Conservation (phyloP, 139 green algal species). For the Spirogloea muscicola region DNA sequence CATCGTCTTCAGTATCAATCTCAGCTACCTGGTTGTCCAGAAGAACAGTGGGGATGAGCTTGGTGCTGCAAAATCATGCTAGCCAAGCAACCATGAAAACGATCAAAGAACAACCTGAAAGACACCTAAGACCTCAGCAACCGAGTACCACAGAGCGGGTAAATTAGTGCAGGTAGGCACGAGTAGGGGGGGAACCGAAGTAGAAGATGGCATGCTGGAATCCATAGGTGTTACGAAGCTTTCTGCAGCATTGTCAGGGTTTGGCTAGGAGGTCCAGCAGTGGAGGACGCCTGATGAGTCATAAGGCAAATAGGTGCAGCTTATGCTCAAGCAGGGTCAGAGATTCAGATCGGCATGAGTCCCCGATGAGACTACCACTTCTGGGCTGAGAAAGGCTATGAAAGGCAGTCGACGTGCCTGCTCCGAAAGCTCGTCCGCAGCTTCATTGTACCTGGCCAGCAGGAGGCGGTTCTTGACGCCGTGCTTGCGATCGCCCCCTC, state of each 20-base stretch:
- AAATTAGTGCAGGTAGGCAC: neutral
- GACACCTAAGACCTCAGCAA: neutral
- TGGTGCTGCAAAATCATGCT: neutral
- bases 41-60: neutral
- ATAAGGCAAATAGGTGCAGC: neutral
- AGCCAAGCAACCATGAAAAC: neutral
- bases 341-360: too few relatives aligned
- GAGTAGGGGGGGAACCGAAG: neutral
- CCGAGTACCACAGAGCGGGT: neutral
- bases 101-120: neutral
- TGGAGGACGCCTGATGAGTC: neutral
- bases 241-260: too few relatives aligned
- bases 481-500: constrained; percentile 5
- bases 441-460: constrained; percentile 5
- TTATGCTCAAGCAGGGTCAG: too few relatives aligned
- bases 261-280: too few relatives aligned
- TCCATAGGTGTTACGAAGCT: too few relatives aligned
- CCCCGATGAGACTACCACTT: too few relatives aligned
- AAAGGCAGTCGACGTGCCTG: neutral
- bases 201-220: neutral
- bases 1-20: constrained; percentile 1
- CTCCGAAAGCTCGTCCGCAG: neutral
- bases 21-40: neutral
- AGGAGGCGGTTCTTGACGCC: constrained; percentile 15
- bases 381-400: neutral